Evolutionary conservation across 192 early-diverging fungal genomes (phyloP), one percentile per base, ranked within the genome.

Genomic region (Cetraspora pellucida): DNA sequence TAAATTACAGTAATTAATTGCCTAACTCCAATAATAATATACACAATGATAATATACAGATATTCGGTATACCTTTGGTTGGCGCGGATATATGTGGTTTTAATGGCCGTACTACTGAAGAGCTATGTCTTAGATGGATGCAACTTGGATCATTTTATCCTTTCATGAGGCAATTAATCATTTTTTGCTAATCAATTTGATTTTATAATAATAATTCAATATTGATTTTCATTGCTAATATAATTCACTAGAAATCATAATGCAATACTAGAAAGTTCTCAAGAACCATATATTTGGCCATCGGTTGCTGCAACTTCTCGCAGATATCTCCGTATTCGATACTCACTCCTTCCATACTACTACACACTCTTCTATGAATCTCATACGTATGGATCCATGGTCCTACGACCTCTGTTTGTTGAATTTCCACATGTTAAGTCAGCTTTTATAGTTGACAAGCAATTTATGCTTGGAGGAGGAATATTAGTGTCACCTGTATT

Each of bases 41-140:
- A n/a, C n/a, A 37, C 37, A 37, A 37, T 1, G 37, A n/a, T n/a
- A n/a, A n/a, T 37, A 37, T 7, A 30, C n/a, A 65, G 30, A 77
- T 93, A 23, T 92, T 91, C 72, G 92, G 92, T 37, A 89, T 93
- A 23, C 90, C 90, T 1, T 88, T 90, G 78, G 82, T 87, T 8
- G 92, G 92, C 11, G 77, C 92, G 8, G 92, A 93, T 78, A 89
- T 93, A 43, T 91, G 92, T 69, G 92, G 92, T 9, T 93, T 93
- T 79, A 81, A 79, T 13, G 80, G 80, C 5, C 78, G 86, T 25
- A 78, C 89, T 0, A 88, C 85, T 1, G 90, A 92, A 74, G 87
- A 91, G 60, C 83, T 93, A 28, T 91, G 90, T 67, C 83, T 87
- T 0, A 82, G 92, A 47, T 93, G 91, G 91, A 84, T 84, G 21